Evolutionary conservation across 2,329 filamentous ascomycete species (phyloP).

Genomic region (Colletotrichum sp.): DNA sequence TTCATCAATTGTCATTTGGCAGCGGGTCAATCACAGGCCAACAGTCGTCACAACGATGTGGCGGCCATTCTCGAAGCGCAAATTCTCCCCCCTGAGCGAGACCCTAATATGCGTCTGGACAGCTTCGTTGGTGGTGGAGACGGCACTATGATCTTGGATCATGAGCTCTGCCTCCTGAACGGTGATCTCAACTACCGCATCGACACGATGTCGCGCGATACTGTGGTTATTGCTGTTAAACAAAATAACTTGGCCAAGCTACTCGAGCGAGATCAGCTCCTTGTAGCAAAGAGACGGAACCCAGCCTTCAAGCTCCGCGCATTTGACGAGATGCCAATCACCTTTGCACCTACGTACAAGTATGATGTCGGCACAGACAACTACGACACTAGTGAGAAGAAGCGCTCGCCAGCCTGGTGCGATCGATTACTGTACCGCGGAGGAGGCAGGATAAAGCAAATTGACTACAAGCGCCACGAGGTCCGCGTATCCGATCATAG

Average conservation of each 20-base stretch:
- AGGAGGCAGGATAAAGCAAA: slow-evolving; percentile 80
- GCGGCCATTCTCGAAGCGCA: slow-evolving; percentile 85
- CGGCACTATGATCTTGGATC: slow-evolving; percentile 91
- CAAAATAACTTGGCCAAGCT: slow-evolving; percentile 83
- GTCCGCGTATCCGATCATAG: slow-evolving; percentile 91
- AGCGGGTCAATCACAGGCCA: slow-evolving; percentile 89
- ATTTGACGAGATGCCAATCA: slow-evolving; percentile 90
- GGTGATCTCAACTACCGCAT: slow-evolving; percentile 98
- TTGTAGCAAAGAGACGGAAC: slow-evolving; percentile 87
- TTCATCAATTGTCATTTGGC: slow-evolving; percentile 98
- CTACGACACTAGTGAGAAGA: slow-evolving; percentile 95
- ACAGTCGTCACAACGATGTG: slow-evolving; percentile 90
- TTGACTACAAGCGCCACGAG: slow-evolving; percentile 89
- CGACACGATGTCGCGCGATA: slow-evolving; percentile 93
- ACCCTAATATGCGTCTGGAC: slow-evolving; percentile 72
- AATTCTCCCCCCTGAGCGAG: slow-evolving; percentile 75
- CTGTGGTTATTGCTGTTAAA: slow-evolving; percentile 85
- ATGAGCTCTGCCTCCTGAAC: slow-evolving; percentile 96
- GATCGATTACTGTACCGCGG: slow-evolving; percentile 90
- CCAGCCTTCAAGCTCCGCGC: slow-evolving; percentile 87
- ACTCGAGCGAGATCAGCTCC: slow-evolving; percentile 90
- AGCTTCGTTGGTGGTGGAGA: slow-evolving; percentile 92
- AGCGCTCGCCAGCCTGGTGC: slow-evolving; percentile 93
- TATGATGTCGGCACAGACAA: slow-evolving; percentile 95
- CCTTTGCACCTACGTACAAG: slow-evolving; percentile 96